Percentiles rank a stretch among this genome's conserved stretches.
Conservation (phyloP, 2,329 filamentous ascomycete species). For the Fonsecaea multimorphosa region DNA sequence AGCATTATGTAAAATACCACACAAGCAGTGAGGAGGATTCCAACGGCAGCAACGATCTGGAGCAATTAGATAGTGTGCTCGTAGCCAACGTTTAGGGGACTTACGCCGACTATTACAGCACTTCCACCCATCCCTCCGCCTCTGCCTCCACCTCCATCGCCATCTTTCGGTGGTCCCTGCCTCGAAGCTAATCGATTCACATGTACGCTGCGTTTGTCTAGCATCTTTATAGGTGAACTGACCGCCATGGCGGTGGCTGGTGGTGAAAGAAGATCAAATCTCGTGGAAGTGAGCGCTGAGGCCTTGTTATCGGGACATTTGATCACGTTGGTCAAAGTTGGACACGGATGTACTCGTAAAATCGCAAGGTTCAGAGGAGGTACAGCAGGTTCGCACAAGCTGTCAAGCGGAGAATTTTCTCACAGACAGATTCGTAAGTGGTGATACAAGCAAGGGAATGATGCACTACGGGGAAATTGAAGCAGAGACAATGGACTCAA, state of each 20-base stretch:
- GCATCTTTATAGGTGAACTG: constrained; percentile 1
- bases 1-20: constrained; percentile 33
- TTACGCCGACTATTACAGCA: constrained; percentile 33
- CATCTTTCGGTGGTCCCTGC: constrained; percentile 12
- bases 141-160: constrained; percentile 1
- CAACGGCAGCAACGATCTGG: constrained; percentile 29
- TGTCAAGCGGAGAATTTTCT: constrained; percentile 3
- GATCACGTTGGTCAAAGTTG: constrained; percentile 9
- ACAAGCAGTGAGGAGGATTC: constrained; percentile 25
- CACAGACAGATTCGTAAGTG: background rate
- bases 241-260: constrained; percentile 20
- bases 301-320: constrained; percentile 24
- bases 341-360: background rate
- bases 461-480: background rate
- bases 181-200: constrained; percentile 12
- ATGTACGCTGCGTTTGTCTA: constrained; percentile 1
- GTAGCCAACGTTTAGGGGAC: background rate
- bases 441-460: background rate
- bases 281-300: background rate
- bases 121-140: constrained; percentile 20
- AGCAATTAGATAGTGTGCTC: constrained; percentile 10
- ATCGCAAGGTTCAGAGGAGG: background rate
- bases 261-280: background rate
- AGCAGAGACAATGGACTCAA: background rate
- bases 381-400: constrained; percentile 16